Evolutionary conservation across 305 asterid genomes (phyloP), one percentile per base, ranked within the genome.

Genomic region (Rubia tinctorum): DNA sequence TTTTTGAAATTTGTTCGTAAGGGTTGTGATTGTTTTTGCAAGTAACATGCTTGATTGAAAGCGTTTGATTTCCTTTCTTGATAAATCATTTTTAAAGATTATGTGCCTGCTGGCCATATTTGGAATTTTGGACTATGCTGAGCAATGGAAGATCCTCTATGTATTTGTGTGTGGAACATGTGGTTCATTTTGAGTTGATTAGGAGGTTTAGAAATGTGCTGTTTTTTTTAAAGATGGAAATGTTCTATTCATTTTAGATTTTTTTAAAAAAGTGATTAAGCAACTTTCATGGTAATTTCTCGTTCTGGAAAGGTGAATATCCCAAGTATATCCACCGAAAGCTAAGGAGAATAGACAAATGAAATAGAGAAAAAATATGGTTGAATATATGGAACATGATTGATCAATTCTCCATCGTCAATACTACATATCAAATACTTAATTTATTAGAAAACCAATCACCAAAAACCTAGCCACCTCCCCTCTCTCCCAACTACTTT

Each of bases 1-100:
- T 27, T 71, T 49, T 76, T 71, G 80, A 76, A 76, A 20, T 69
- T 45, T 25, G 66, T 68, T 69, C 49, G 17, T 22, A 65, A 30
- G 69, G 49, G 58, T 18, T n/a, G 11, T 42, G 71, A 56, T 61
- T 69, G 30, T 13, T 51, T 17, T 18, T 43, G 14, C 71, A 13
- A 42, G 71, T 40, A 34, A 25, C 34, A 12, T 75, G 73, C 49
- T 75, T 53, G 17, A 59, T 59, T 68, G 73, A 56, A 74, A 74
- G 27, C 67, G 67, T 49, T 39, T 17, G 40, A n/a, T 22, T 18
- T 53, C 17, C 56, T 6, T 13, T 45, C 39, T 44, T 2, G 53
- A 51, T 14, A 34, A 8, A 55, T 55, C 27, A 55, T 55, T 55
- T 55, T 55, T 1, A 55, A n/a, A 18, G 61, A 18, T 53, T 27